Conservation (phyloP, 208 protist species). For the Sergeia podlipaevii region DNA sequence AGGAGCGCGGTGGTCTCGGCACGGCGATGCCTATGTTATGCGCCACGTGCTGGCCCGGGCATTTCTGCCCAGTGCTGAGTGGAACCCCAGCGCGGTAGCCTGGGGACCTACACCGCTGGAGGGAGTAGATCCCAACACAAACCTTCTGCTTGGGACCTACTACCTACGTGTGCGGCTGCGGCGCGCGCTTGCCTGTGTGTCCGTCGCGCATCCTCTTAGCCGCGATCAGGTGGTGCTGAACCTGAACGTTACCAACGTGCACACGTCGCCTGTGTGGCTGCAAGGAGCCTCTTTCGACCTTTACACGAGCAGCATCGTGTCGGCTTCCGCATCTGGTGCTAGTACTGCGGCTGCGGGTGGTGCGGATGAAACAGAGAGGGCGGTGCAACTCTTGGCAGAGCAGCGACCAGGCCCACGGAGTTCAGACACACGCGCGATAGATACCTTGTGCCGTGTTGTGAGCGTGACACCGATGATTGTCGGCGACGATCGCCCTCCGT, state of each 20-base stretch:
- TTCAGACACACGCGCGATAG: constrained; percentile 39
- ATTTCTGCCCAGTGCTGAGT: constrained; percentile 1
- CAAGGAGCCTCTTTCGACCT: constrained; percentile 59
- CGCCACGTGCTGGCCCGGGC: constrained; percentile 10
- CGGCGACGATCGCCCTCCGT: constrained; percentile 40
- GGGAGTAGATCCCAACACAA: too few species aligned
- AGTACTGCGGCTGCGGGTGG: background rate
- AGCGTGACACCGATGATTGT: constrained; percentile 64
- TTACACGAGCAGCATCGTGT: constrained; percentile 45
- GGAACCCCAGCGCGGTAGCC: background rate
- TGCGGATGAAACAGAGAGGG: constrained; percentile 11
- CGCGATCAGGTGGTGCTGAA: constrained; percentile 55
- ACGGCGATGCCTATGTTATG: constrained; percentile 14
- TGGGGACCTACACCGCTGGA: background rate
- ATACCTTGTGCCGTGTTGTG: constrained; percentile 49
- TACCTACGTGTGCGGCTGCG: constrained; percentile 33
- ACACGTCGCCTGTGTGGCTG: constrained; percentile 30
- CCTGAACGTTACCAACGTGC: constrained; percentile 54
- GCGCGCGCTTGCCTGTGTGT: constrained; percentile 42
- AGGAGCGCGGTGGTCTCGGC: too few species aligned
- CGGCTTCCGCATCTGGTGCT: constrained; percentile 4
- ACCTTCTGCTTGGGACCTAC: constrained; percentile 34
- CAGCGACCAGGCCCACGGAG: constrained; percentile 37
- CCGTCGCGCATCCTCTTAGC: constrained; percentile 38
- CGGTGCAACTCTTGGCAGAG: constrained; percentile 33